phyloP scores from a whole-genome alignment of 1,284 basidiomycete genomes.

The Tilletia setariae region DNA sequence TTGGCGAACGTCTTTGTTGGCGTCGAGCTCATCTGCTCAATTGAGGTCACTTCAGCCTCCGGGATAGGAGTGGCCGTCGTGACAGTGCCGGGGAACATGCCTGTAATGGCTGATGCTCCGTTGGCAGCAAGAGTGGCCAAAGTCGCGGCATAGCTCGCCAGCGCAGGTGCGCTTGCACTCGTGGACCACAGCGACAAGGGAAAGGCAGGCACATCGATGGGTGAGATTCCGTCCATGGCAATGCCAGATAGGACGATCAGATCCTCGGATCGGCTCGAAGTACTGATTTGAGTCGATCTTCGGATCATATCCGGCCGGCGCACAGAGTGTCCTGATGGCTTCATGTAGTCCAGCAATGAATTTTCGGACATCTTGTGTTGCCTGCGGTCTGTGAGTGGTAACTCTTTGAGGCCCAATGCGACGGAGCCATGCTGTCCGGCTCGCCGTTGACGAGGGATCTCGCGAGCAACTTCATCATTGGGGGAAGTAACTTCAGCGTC shows the following conservation, averaged over 20 bases:
- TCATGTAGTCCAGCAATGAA: no score
- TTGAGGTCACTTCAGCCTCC: background rate
- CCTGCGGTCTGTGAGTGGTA: no score
- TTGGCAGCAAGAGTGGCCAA: background rate
- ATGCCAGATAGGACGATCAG: constrained; percentile 1
- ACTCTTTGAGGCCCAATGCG: no score
- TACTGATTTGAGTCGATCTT: background rate
- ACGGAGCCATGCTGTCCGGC: background rate
- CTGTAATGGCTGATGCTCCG: background rate
- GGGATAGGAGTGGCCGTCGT: background rate
- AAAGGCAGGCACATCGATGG: background rate
- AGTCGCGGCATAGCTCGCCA: constrained; percentile 8
- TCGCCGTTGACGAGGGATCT: constrained; percentile 3
- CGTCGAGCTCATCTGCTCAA: background rate
- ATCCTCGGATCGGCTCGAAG: background rate
- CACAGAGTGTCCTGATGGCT: no score
- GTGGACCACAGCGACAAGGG: constrained; percentile 1
- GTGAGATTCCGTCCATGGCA: constrained; percentile 3
- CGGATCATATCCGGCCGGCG: no score
- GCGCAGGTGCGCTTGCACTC: constrained; percentile 3
- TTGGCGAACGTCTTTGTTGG: background rate
- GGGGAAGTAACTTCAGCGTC: background rate
- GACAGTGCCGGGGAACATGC: background rate
- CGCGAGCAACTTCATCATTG: background rate
- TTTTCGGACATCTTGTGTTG: no score